Percentiles rank a stretch among this genome's conserved stretches.
phyloP scores from a whole-genome alignment of 352 stramenopile genomes.

The Achlya hypogyna region DNA sequence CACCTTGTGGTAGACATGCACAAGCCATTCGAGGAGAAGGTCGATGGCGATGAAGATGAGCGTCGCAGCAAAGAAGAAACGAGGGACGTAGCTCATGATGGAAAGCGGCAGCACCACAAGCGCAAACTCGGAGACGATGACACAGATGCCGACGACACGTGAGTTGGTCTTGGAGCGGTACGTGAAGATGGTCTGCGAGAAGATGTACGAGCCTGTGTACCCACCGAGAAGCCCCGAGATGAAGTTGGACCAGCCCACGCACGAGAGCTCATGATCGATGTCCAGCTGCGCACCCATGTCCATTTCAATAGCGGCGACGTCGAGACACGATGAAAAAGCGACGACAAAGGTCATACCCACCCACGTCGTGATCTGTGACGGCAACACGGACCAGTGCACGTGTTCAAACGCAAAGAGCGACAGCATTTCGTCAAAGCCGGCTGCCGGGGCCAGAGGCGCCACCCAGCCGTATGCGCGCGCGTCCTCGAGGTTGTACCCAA shows the following conservation, averaged over 20 bases:
- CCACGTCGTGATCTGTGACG: slow-evolving; percentile 85
- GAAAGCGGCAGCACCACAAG: slow-evolving; percentile 87
- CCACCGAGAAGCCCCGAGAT: slow-evolving; percentile 91
- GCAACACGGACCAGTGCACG: slow-evolving; percentile 86
- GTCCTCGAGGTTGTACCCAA: slow-evolving; percentile 79
- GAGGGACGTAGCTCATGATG: slow-evolving; percentile 92
- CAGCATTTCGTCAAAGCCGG: slow-evolving; percentile 61
- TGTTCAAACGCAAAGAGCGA: slow-evolving; percentile 87
- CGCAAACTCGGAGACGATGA: slow-evolving; percentile 82
- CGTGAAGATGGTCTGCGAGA: slow-evolving; percentile 98
- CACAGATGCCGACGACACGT: slow-evolving; percentile 83
- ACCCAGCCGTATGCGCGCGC: slow-evolving; percentile 89
- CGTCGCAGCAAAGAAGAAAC: slow-evolving; percentile 96
- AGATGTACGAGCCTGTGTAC: slow-evolving; percentile 99
- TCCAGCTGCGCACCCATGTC: slow-evolving; percentile 90
- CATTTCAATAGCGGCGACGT: slow-evolving; percentile 97
- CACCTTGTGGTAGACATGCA: slow-evolving; percentile 76
- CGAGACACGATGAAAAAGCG: slow-evolving; percentile 93
- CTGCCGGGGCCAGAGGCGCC: slow-evolving; percentile 46
- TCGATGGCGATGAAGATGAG: slow-evolving; percentile 97
- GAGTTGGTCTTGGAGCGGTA: slow-evolving; percentile 88
- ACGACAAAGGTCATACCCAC: slow-evolving; percentile 97
- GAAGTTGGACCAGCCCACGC: slow-evolving; percentile 94
- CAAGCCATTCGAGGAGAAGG: slow-evolving; percentile 96
- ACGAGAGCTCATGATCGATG: slow-evolving; percentile 92